These are phyloP conservation scores for Cyberlindnera bimundalis DNA, from an alignment of 805 yeast species.

Conservation along the genomic window DNA sequence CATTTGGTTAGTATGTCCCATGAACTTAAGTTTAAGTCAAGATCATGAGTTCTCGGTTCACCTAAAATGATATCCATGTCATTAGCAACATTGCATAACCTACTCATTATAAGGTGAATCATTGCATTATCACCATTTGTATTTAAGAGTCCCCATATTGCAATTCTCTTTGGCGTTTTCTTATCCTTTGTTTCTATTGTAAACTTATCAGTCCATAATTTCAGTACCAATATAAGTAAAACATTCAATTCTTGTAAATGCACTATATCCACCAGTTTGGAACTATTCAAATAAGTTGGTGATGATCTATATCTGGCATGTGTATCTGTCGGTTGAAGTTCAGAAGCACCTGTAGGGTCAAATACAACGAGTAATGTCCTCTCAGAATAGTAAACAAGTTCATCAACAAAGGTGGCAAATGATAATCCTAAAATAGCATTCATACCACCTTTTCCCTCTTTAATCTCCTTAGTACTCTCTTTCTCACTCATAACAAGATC, in stretches of 20 bases:
- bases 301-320: constrained; percentile 12
- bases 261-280: constrained; percentile 5
- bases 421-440: background rate
- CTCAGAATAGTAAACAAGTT: background rate
- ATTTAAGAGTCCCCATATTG: constrained; percentile 9
- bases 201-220: constrained; percentile 3
- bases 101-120: constrained; percentile 7
- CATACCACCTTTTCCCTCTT: background rate
- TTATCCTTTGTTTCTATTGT: too few relatives aligned
- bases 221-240: constrained; percentile 8
- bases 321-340: constrained; percentile 6
- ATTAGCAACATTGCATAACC: background rate
- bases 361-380: constrained; percentile 7
- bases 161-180: constrained; percentile 1
- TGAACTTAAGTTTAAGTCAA: background rate
- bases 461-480: too few relatives aligned
- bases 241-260: background rate
- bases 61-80: constrained; percentile 1
- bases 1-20: constrained; percentile 3
- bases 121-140: background rate
- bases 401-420: constrained; percentile 4
- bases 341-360: constrained; percentile 2
- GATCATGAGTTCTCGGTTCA: background rate
- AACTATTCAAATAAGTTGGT: constrained; percentile 7
- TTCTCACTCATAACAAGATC: too few relatives aligned